Evolutionary conservation across 345 rosid species (phyloP), one percentile per base, ranked within the genome.

Genomic region (Leavenworthia alabamica): DNA sequence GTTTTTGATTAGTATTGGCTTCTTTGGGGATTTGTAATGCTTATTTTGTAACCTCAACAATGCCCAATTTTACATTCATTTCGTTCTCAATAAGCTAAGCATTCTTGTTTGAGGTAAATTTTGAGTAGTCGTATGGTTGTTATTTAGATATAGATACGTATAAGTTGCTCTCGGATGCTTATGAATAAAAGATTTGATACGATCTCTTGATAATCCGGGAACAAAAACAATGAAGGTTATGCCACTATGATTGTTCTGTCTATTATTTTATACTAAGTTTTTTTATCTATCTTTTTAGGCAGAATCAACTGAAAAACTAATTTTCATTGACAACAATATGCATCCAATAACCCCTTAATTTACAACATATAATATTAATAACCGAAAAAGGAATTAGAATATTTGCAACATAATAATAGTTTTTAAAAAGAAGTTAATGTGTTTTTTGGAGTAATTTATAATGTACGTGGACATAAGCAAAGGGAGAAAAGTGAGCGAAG

Each of bases 41-140:
- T 29, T 37, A 20, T 39, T 28, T 7, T n/a, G 11, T 27, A n/a
- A 37, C 40, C 63, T 66, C 63, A 66, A 40, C 31, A 40, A 52
- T 43, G n/a, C 15, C 50, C 48, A 60, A 17, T 51, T 51, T 43
- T 11, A 44, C 49, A 35, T 54, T 61, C 50, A 7, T 70, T 54
- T 45, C 68, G 28, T 62, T 54, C 68, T 55, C n/a, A 54, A 55
- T 62, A 70, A 70, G 46, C 37, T 54, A 62, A 45, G 68, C 62
- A 43, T 60, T 59, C 28, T 53, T 53, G 62, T 53, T 60, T 60
- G 19, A 37, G 3, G 32, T 12, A 40, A 47, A 6, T 20, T 26
- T 56, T 44, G 44, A 0, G 33, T 60, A 27, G 28, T 41, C 11
- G 3, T 56, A 6, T 22, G 37, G 4, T 46, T 24, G 17, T 11